phyloP scores from a whole-genome alignment of 2,329 filamentous ascomycete genomes.

The Fusarium caatingaense region DNA sequence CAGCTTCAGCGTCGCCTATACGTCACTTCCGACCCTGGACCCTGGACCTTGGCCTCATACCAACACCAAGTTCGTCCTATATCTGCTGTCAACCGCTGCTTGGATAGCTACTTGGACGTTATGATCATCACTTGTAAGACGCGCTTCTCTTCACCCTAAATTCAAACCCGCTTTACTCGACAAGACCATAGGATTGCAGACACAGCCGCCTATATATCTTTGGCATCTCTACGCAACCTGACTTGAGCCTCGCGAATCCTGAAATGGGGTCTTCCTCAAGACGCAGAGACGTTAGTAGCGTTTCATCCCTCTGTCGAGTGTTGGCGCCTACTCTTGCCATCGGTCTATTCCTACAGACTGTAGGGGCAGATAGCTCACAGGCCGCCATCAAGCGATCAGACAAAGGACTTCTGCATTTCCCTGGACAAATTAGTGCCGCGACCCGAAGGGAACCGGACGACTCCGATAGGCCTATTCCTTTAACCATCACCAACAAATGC shows the following conservation, averaged over 20 bases:
- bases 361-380: constrained; percentile 25
- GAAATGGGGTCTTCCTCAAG: constrained; percentile 34
- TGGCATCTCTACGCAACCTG: neutral
- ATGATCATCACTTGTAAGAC: constrained; percentile 25
- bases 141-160: constrained; percentile 12
- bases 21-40: constrained; percentile 28
- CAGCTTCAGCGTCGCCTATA: constrained; percentile 21
- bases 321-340: constrained; percentile 39
- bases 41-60: constrained; percentile 20
- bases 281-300: constrained; percentile 24
- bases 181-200: neutral
- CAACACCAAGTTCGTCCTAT: constrained; percentile 23
- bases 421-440: constrained; percentile 42
- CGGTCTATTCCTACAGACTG: constrained; percentile 35
- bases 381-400: constrained; percentile 42
- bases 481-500: constrained; percentile 79
- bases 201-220: neutral
- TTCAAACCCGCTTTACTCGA: constrained; percentile 1
- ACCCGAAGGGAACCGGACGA: constrained; percentile 33
- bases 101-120: constrained; percentile 13
- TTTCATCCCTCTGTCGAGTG: constrained; percentile 38
- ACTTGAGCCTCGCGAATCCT: neutral
- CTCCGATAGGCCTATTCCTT: constrained; percentile 59
- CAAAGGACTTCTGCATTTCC: constrained; percentile 44
- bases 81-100: constrained; percentile 15